phyloP scores from a whole-genome alignment of 2,329 filamentous ascomycete genomes.

The Penicillium sp. region DNA sequence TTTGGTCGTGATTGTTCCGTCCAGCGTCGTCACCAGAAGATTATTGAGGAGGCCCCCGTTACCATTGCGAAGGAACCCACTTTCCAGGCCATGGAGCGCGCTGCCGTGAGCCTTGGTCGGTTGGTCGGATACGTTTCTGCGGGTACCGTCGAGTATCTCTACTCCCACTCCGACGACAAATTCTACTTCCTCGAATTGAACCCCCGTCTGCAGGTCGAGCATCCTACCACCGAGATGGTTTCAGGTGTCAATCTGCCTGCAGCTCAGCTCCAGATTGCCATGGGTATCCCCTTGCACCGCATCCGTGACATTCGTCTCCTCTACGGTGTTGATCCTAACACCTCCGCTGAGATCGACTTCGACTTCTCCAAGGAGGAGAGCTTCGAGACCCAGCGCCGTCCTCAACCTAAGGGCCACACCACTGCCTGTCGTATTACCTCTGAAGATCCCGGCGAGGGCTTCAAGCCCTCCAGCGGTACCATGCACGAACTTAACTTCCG shows the following conservation, averaged over 20 bases:
- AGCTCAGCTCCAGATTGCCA: conserved; percentile 96
- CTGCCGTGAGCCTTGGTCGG: conserved; percentile 86
- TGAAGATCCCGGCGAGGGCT: conserved; percentile 96
- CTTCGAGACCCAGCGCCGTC: conserved; percentile 77
- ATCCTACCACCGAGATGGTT: conserved; percentile 99
- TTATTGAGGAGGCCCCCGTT: conserved; percentile 97
- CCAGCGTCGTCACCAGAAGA: conserved; percentile 97
- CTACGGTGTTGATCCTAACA: conserved; percentile 91
- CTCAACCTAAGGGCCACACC: conserved; percentile 91
- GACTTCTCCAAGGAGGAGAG: conserved; percentile 87
- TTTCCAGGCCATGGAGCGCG: conserved; percentile 95
- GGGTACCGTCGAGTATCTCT: conserved; percentile 97
- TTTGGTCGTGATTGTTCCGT: conserved; percentile 99
- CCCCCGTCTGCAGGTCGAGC: conserved; percentile 98
- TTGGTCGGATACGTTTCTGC: conserved; percentile 98
- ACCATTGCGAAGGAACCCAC: conserved; percentile 87
- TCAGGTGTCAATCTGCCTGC: conserved; percentile 95
- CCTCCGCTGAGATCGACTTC: conserved; percentile 85
- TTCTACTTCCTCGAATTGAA: conserved; percentile 99
- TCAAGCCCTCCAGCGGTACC: conserved; percentile 98
- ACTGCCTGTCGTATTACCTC: conserved; percentile 99
- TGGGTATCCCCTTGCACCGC: conserved; percentile 93
- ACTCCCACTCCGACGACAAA: conserved; percentile 95
- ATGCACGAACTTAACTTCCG: conserved; percentile 99
- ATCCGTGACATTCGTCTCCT: conserved; percentile 94